Evolutionary conservation across 2,329 filamentous ascomycete species (phyloP), one percentile per base, ranked within the genome.

Genomic region (Penicillium sp.): DNA sequence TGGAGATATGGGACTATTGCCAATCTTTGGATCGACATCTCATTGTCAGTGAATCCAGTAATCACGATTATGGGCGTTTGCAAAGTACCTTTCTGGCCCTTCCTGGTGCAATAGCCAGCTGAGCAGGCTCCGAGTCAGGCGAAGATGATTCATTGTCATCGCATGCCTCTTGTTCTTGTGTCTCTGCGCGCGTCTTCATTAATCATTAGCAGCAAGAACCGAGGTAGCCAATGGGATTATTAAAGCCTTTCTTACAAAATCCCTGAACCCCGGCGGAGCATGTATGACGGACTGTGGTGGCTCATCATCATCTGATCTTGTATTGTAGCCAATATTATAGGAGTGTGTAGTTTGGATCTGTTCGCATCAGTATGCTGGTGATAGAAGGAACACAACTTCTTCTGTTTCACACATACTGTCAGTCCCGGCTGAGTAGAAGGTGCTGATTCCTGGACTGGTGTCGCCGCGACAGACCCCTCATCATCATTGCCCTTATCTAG

Each of bases 251-350:
- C 83, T 69, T 72, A 94, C 90, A 83, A 94, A 96, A 64, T 84
- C 84, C 53, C 85, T 83, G 73, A 94, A 97, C 58, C 88, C 90
- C 61, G 90, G 82, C 0, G 92, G 92, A 15, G 90, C 90, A 79
- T 96, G 92, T 63, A 97, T 96, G 52, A 96, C 92, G 1, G 92
- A 97, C 51, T 90, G 83, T 23, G 91, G 88, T 63, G 75, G 69
- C 49, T 76, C 75, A 52, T 92, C 90, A 62, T 96, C 90, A 58
- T 86, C 86, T 23, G 82, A 82, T 51, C 77, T 76, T 48, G 58
- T 37, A 50, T 55, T 58, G 23, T 54, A 58, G 20, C 55, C 59
- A n/a, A 51, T 53, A 7, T 54, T 54, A 52, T 51, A 47, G 35
- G 57, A 52, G 44, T 60, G 63, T 22, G 57, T 54, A 23, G 69